These are phyloP conservation scores for Fraxinus cuspidata DNA, from an alignment of 257 asterid genomes.

Conservation along the genomic window DNA sequence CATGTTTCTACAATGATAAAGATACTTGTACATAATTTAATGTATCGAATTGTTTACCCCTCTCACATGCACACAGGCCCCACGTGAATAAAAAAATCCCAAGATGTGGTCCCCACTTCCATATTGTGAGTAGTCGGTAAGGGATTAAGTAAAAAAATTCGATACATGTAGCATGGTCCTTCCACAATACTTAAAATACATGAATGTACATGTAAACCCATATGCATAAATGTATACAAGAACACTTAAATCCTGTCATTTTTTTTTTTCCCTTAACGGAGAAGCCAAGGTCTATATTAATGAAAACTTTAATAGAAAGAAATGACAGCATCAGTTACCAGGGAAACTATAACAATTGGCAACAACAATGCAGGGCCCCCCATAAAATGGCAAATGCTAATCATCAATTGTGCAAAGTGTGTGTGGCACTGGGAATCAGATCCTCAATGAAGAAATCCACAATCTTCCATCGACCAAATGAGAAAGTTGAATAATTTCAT, in stretches of 20 bases:
- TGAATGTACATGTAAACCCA: neutral
- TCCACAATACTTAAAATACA: neutral
- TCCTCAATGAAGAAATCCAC: neutral
- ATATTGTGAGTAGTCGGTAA: too few relatives aligned
- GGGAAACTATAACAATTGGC: neutral
- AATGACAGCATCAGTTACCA: neutral
- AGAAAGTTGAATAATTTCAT: neutral
- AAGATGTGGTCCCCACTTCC: too few relatives aligned
- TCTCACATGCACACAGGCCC: too few relatives aligned
- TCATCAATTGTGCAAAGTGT: neutral
- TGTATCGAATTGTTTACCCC: too few relatives aligned
- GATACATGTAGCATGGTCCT: too few relatives aligned
- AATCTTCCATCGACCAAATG: neutral
- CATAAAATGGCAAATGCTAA: neutral
- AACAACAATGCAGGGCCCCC: neutral
- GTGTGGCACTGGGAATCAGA: neutral
- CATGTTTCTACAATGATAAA: neutral
- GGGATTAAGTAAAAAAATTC: too few relatives aligned
- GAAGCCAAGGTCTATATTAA: neutral
- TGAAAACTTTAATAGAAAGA: conserved; percentile 1
- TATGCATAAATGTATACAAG: neutral
- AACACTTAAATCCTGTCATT: neutral
- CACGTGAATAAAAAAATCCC: too few relatives aligned
- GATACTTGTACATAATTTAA: too few relatives aligned
- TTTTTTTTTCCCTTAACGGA: neutral